Conservation (phyloP, 495 filamentous ascomycete genomes). For the Xylaria acuta region DNA sequence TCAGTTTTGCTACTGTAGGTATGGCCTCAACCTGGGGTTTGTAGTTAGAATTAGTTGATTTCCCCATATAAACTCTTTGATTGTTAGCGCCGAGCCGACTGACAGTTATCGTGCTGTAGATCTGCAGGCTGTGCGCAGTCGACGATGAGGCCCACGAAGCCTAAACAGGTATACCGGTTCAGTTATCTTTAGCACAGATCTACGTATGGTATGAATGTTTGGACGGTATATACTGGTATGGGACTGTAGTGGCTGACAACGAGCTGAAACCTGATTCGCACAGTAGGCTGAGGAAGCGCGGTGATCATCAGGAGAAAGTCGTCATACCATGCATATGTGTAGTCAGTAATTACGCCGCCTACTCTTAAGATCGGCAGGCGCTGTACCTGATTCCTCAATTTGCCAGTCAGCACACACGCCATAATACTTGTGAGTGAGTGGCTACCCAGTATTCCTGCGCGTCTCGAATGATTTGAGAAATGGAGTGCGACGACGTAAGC, state of each 20-base stretch:
- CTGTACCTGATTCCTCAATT: background rate
- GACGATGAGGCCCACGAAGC: background rate
- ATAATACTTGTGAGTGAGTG: background rate
- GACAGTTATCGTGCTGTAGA: background rate
- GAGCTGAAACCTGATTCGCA: background rate
- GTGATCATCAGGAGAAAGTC: slow-evolving; percentile 9
- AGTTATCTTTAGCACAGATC: slow-evolving; percentile 4
- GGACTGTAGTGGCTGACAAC: background rate
- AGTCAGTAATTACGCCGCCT: background rate
- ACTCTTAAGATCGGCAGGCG: background rate
- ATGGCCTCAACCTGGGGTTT: background rate
- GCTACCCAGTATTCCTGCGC: background rate
- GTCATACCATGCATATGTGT: background rate
- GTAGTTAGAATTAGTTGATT: background rate
- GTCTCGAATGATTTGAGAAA: background rate
- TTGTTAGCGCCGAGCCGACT: background rate
- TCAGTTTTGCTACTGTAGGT: background rate
- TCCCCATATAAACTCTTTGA: background rate
- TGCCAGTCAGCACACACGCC: background rate
- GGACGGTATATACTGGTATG: background rate
- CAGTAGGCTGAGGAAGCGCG: background rate
- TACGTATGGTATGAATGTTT: background rate
- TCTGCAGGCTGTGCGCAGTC: background rate
- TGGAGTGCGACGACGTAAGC: slow-evolving; percentile 14
- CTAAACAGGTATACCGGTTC: slow-evolving; percentile 1